Evolutionary conservation across 2,329 filamentous ascomycete species (phyloP).

Genomic region (Exophiala sp.): DNA sequence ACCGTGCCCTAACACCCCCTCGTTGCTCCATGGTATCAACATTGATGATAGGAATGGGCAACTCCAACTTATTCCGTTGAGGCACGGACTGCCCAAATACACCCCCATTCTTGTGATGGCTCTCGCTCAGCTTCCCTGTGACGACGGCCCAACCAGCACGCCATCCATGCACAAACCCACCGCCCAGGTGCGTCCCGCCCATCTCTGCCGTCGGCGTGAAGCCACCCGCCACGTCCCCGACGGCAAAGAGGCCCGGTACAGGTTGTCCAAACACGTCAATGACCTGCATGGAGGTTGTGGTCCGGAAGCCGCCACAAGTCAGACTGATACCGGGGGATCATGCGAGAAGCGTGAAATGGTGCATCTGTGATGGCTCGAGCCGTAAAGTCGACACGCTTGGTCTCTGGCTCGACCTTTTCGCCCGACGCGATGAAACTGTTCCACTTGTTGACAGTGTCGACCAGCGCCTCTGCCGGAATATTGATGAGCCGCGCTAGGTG

Average conservation of each 20-base stretch:
- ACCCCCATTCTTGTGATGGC: background rate
- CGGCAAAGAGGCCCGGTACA: constrained; percentile 8
- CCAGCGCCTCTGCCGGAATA: background rate
- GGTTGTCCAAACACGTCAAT: constrained; percentile 8
- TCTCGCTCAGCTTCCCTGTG: background rate
- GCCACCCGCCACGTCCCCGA: constrained; percentile 7
- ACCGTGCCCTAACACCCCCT: background rate
- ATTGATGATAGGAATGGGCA: background rate
- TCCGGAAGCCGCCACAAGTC: constrained; percentile 7
- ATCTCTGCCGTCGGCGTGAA: constrained; percentile 6
- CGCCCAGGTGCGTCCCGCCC: constrained; percentile 9
- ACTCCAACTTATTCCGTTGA: background rate
- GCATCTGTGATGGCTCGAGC: background rate
- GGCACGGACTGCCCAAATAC: background rate
- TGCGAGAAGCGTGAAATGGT: constrained; percentile 1
- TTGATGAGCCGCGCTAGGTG: constrained; percentile 2
- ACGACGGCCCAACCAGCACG: constrained; percentile 1
- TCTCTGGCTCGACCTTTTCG: constrained; percentile 3
- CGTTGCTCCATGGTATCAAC: constrained; percentile 3
- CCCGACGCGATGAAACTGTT: constrained; percentile 7
- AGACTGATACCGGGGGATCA: constrained; percentile 5
- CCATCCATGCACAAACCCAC: constrained; percentile 7
- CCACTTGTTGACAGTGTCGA: constrained; percentile 1
- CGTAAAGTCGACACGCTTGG: constrained; percentile 7
- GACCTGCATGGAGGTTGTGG: constrained; percentile 5